Conservation (phyloP, 1,139 yeast species). For the Arxiozyma heterogenica region DNA sequence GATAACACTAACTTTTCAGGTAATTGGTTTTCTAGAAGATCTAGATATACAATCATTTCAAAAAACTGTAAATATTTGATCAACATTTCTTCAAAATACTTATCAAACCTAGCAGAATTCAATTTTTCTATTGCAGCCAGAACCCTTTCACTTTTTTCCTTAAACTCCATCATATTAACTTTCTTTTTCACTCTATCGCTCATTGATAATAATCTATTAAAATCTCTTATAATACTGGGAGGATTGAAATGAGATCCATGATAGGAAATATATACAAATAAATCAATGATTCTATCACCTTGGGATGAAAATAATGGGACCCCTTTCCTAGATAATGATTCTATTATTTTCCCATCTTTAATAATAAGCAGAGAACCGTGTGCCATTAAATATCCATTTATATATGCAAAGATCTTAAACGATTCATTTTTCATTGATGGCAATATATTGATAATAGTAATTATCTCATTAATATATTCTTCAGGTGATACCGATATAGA, state of each 20-base stretch:
- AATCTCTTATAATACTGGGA: conserved; percentile 47
- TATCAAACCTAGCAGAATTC: conserved; percentile 11
- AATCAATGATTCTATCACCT: conserved; percentile 31
- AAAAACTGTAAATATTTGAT: conserved; percentile 15
- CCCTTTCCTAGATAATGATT: conserved; percentile 27
- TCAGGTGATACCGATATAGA: conserved; percentile 70
- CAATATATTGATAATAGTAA: conserved; percentile 51
- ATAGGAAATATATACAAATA: conserved; percentile 56
- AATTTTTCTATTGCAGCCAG: conserved; percentile 13
- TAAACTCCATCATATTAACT: conserved; percentile 1
- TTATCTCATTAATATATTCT: conserved; percentile 64
- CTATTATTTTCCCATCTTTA: conserved; percentile 32
- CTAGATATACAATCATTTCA: conserved; percentile 7
- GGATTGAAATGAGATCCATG: conserved; percentile 62
- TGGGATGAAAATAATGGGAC: conserved; percentile 27
- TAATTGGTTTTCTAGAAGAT: background rate
- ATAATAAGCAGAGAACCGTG: conserved; percentile 35
- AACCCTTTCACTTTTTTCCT: conserved; percentile 9
- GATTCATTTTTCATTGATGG: conserved; percentile 39
- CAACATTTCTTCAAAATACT: conserved; percentile 18
- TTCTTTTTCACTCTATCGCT: conserved; percentile 5
- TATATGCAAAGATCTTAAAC: conserved; percentile 49
- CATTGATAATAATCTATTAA: conserved; percentile 40
- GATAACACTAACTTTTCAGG: conserved; percentile 38
- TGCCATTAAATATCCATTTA: conserved; percentile 57